Base-by-base conservation (phyloP, 345 rosid genomes). In the Gossypium turneri region DNA sequence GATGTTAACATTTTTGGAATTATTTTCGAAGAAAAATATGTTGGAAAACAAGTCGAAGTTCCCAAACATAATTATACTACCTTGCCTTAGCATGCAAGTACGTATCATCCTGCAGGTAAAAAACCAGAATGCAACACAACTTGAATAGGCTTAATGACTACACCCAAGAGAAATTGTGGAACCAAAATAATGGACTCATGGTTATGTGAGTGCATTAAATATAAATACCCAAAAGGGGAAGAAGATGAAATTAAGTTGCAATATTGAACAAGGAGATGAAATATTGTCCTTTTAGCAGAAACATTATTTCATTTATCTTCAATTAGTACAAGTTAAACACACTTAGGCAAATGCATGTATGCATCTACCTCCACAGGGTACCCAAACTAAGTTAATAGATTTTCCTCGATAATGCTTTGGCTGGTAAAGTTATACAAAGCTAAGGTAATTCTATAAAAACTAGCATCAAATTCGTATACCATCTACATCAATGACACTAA, bases 1-100 rank as follows among this genome's bases (percentile, higher is more conserved):
- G 67, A 63, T 64, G 52, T 12, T 17, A 12, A 11, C 13, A 2
- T n/a, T 41, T 58, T 72, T 72, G 53, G 70, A 76, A 77, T 44
- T 13, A 55, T 77, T 17, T 44, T 71, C 73, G 65, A 29, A 51
- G 45, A 10, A 2, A 63, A 64, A 20, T n/a, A 50, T 68, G 25
- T 68, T 16, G 12, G 43, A 68, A 63, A 47, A 34, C 16, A 12
- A 13, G 12, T 50, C 17, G 7, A 13, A 48, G 53, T 50, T 50
- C 53, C 17, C 16, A 9, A 47, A 47, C 13, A 47, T 47, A 10
- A 47, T 47, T 5, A 13, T 12, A 60, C 43, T 4, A 60, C 17
- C 65, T 12, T 34, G 41, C 41, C 41, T 34, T 5, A 57, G 25
- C 10, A 60, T 60, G 34, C 12, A 24, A 58, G 13, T 58, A 22